Percentiles rank a stretch among this genome's conserved stretches.
These are phyloP conservation scores for Casuarina glauca DNA, from an alignment of 306 rosid genomes.

Conservation along the genomic window DNA sequence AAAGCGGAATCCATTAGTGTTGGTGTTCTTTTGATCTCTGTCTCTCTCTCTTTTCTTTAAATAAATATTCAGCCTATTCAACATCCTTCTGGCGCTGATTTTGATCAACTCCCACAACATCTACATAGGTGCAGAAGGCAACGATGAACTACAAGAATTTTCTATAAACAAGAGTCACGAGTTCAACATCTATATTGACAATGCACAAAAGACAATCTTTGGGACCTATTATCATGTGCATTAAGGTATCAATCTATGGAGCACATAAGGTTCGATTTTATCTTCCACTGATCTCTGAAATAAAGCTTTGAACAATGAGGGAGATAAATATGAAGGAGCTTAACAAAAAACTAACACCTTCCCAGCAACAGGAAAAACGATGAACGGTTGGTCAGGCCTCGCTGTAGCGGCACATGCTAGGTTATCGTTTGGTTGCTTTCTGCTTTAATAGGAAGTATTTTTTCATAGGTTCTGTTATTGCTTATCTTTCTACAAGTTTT, in stretches of 20 bases:
- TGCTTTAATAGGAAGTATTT: not conserved
- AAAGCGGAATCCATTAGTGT: no score
- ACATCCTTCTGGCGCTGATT: not conserved
- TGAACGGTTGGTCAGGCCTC: not conserved
- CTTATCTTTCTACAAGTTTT: not conserved
- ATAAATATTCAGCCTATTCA: no score
- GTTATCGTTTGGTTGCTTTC: not conserved
- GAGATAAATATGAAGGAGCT: not conserved
- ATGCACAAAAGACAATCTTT: not conserved
- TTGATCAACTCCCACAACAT: not conserved
- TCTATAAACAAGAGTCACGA: not conserved
- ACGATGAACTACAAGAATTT: not conserved
- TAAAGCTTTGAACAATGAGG: not conserved
- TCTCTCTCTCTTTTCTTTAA: no score
- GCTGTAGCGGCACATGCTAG: not conserved
- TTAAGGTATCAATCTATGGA: not conserved
- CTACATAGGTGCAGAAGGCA: not conserved
- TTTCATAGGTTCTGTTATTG: not conserved
- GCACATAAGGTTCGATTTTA: not conserved
- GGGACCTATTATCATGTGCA: not conserved
- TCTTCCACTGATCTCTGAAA: not conserved
- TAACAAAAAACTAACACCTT: not conserved
- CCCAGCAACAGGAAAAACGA: not conserved
- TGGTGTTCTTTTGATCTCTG: no score
- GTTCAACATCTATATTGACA: not conserved